Evolutionary conservation across 2,329 filamentous ascomycete species (phyloP), one percentile per base, ranked within the genome.

Genomic region (Diaporthe ampelina): DNA sequence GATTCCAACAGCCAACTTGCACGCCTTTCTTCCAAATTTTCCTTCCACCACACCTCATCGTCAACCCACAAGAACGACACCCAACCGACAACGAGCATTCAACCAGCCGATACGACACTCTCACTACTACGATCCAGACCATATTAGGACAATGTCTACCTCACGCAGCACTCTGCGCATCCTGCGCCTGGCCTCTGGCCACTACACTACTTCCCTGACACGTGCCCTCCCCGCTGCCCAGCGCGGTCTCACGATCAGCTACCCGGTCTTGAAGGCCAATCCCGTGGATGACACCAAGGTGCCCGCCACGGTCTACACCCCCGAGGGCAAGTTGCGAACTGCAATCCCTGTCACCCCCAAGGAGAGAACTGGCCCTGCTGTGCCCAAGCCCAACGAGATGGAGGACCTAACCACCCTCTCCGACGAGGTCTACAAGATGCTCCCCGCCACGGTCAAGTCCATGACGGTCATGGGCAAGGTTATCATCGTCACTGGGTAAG

Each of bases 381-480:
- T 86, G 77, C 84, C 84, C 67, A 82, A 83, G 7, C 78, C 80
- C 19, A 78, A 82, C 57, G 87, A 89, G 78, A 83, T 88, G 68
- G 86, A 88, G 61, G 80, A 83, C 19, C 85, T 91, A 65, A 79
- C 84, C 35, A 90, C 90, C 26, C 85, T 93, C 58, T 85, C 85
- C 76, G 84, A 87, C 75, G 85, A 87, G 78, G 85, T 90, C 72
- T 91, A 86, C 82, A 82, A 87, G 65, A 82, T 86, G 57, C 86
- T 94, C 81, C 89, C 92, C 7, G 87, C 88, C 40, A 94, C 91
- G 48, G 86, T 94, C 84, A 88, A 91, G 83, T 92, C 89, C 83
- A 92, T 94, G 88, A 91, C 88, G 70, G 87, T 94, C 75, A 89
- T 89, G 81, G 91, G 87, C 81, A 94, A 94, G 88, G 90, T 92